Evolutionary conservation across 2,329 filamentous ascomycete species (phyloP).

Genomic region (Botrytis cinerea): DNA sequence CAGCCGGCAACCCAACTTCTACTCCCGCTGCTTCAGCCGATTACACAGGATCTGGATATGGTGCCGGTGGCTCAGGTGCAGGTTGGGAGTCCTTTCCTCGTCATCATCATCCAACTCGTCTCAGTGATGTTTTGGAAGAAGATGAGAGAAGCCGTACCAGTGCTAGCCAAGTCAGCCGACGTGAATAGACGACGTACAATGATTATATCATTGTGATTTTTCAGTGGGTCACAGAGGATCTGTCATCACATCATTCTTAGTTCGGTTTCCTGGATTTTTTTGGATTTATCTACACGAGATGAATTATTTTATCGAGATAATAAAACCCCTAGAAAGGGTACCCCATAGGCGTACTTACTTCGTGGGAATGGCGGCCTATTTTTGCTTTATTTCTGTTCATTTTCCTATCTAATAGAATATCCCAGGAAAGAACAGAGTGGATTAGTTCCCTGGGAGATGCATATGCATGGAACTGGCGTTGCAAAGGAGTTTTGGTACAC

Average conservation of each 20-base stretch:
- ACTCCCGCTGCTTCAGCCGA: conserved; percentile 49
- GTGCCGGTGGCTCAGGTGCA: conserved; percentile 54
- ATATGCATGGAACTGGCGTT: conserved; percentile 18
- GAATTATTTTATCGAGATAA: neutral
- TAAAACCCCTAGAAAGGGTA: conserved; percentile 10
- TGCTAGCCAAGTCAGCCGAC: conserved; percentile 43
- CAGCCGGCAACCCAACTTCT: conserved; percentile 24
- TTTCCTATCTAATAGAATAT: conserved; percentile 22
- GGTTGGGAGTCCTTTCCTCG: conserved; percentile 76
- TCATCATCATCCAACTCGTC: conserved; percentile 83
- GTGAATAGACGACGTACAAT: conserved; percentile 26
- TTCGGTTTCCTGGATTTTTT: neutral
- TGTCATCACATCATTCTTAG: neutral
- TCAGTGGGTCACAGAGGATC: neutral
- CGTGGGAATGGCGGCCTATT: conserved; percentile 16
- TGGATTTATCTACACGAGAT: neutral
- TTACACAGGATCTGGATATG: conserved; percentile 68
- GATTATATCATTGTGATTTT: neutral
- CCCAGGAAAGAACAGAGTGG: conserved; percentile 10
- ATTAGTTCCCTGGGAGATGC: conserved; percentile 10
- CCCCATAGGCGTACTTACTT: neutral
- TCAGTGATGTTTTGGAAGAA: conserved; percentile 87
- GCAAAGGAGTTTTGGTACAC: conserved; percentile 11
- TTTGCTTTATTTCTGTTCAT: neutral
- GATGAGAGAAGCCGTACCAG: conserved; percentile 79